Conservation (phyloP, 2,329 filamentous ascomycete genomes). For the Botrytis porri region DNA sequence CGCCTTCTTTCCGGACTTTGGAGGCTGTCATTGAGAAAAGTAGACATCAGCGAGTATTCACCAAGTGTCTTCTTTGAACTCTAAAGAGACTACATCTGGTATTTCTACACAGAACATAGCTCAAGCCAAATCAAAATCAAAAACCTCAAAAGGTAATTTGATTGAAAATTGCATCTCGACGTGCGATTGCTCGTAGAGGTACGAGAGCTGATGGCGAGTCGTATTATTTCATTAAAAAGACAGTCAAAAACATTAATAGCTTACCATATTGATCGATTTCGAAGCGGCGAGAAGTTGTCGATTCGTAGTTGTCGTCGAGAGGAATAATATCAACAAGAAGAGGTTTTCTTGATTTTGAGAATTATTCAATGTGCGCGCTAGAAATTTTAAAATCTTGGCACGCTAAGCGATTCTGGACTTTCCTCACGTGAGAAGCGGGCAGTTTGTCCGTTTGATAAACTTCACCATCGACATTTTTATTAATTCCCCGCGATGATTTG, state of each 20-base stretch:
- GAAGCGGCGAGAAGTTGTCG: slow-evolving; percentile 36
- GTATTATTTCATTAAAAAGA: slow-evolving; percentile 32
- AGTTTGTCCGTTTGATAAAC: slow-evolving; percentile 23
- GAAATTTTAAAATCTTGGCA: slow-evolving; percentile 31
- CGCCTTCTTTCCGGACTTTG: slow-evolving; percentile 96
- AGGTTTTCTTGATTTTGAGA: slow-evolving; percentile 26
- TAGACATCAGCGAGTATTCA: slow-evolving; percentile 90
- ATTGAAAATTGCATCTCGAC: slow-evolving; percentile 39
- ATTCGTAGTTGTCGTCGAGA: slow-evolving; percentile 21
- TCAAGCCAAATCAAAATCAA: slow-evolving; percentile 65
- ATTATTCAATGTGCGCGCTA: slow-evolving; percentile 24
- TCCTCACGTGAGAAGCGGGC: neutral
- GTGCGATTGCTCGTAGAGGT: slow-evolving; percentile 42
- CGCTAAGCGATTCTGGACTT: neutral
- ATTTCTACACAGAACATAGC: slow-evolving; percentile 45
- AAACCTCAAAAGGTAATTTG: slow-evolving; percentile 35
- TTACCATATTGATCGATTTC: slow-evolving; percentile 60
- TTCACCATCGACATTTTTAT: slow-evolving; percentile 19
- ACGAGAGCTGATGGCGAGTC: slow-evolving; percentile 38
- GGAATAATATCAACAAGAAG: slow-evolving; percentile 30
- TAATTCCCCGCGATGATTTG: slow-evolving; percentile 11
- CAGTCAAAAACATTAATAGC: slow-evolving; percentile 43
- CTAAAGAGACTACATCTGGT: slow-evolving; percentile 67
- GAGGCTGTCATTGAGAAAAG: slow-evolving; percentile 99
- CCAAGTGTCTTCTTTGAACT: slow-evolving; percentile 84